These are phyloP conservation scores for Prototheca stagnorum DNA, from an alignment of 163 green algal genomes.

Conservation along the genomic window DNA sequence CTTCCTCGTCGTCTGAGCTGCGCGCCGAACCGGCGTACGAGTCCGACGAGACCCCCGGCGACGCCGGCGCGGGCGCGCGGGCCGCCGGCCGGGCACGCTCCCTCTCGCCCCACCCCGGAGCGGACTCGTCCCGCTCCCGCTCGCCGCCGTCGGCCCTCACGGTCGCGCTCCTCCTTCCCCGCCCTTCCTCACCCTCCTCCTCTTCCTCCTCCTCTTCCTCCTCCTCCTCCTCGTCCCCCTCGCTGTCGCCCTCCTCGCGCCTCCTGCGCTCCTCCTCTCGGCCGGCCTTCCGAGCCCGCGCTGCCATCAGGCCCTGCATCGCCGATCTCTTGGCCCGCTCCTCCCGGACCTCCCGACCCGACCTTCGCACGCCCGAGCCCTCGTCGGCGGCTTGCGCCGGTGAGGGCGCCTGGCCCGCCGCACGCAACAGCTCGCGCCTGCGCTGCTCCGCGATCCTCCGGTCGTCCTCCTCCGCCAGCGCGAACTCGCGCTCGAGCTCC, in stretches of 20 bases:
- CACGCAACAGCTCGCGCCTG: constrained; percentile 28
- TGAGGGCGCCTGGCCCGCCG: constrained; percentile 1
- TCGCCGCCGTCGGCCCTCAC: no score
- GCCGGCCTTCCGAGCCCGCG: constrained; percentile 10
- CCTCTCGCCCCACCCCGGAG: no score
- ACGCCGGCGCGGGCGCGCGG: neutral
- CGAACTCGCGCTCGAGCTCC: constrained; percentile 64
- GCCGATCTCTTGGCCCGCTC: constrained; percentile 32
- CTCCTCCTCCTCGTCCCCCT: constrained; percentile 1
- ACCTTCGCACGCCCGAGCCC: constrained; percentile 3
- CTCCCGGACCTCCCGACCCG: constrained; percentile 18
- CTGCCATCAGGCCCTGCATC: constrained; percentile 37
- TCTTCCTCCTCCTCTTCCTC: constrained; percentile 10
- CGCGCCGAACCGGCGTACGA: neutral
- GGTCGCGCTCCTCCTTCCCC: no score
- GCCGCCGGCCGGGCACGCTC: no score
- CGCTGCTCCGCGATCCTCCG: constrained; percentile 31
- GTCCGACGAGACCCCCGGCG: neutral
- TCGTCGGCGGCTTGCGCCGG: constrained; percentile 5
- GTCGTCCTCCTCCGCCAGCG: constrained; percentile 50
- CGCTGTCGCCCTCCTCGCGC: constrained; percentile 6
- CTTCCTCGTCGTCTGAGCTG: constrained; percentile 10
- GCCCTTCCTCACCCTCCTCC: no score
- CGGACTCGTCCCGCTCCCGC: no score
- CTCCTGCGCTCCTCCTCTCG: constrained; percentile 5